Conservation (phyloP, 2,329 filamentous ascomycete genomes). For the Pseudogymnoascus sp. region DNA sequence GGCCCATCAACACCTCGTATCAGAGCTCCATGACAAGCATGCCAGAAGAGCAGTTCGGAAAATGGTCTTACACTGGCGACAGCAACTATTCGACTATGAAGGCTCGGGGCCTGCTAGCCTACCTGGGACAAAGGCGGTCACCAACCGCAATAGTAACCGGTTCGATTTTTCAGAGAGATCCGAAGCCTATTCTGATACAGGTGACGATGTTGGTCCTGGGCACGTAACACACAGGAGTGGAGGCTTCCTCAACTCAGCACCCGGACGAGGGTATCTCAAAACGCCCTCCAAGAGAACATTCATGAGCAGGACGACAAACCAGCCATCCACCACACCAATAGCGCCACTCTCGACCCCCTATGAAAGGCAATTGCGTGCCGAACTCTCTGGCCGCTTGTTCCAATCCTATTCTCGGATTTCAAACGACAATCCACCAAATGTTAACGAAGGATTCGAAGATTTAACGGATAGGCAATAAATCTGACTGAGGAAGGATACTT, state of each 20-base stretch:
- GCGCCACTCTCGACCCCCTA: slow-evolving; percentile 38
- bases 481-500: not conserved
- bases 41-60: slow-evolving; percentile 27
- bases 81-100: slow-evolving; percentile 15
- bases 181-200: slow-evolving; percentile 27
- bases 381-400: slow-evolving; percentile 7
- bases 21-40: slow-evolving; percentile 27
- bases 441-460: not conserved
- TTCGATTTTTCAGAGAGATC: slow-evolving; percentile 11
- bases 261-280: slow-evolving; percentile 25
- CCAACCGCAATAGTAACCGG: not conserved
- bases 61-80: slow-evolving; percentile 28
- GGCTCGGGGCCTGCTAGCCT: not conserved
- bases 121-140: not conserved
- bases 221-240: slow-evolving; percentile 18
- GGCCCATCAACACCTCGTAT: slow-evolving; percentile 22
- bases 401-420: slow-evolving; percentile 5
- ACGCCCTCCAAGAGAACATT: slow-evolving; percentile 44
- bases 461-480: not conserved
- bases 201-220: slow-evolving; percentile 21
- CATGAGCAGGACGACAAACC: slow-evolving; percentile 31
- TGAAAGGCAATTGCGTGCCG: slow-evolving; percentile 30
- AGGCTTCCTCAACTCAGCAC: slow-evolving; percentile 19
- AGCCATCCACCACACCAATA: slow-evolving; percentile 37
- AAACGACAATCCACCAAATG: not conserved